A percentile compares a stretch with the other conserved stretches of the same genome.
Evolutionary conservation across 2,329 filamentous ascomycete genomes (phyloP).

Genomic region (Calycina marina): DNA sequence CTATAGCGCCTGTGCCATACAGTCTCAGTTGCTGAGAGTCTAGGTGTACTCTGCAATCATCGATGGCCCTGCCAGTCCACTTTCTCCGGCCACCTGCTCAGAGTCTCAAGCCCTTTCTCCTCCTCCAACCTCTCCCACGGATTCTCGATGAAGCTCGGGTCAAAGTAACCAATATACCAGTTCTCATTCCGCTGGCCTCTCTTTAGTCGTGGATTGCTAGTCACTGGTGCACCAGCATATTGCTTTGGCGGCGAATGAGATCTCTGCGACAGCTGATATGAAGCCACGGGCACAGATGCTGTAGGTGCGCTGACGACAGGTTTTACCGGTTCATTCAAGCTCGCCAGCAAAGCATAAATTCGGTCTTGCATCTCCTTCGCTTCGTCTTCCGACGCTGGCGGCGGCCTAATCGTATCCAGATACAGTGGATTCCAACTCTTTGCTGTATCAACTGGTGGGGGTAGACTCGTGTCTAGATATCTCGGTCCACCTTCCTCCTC

Average conservation of each 20-base stretch:
- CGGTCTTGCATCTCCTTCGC: conserved; percentile 13
- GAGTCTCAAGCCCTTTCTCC: conserved; percentile 27
- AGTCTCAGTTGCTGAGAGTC: too few species aligned
- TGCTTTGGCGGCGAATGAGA: conserved; percentile 6
- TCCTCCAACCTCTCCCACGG: conserved; percentile 51
- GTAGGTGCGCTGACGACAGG: neutral
- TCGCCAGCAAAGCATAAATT: conserved; percentile 11
- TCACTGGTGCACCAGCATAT: conserved; percentile 5
- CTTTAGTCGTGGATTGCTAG: conserved; percentile 9
- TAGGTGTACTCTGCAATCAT: neutral
- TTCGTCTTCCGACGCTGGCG: conserved; percentile 15
- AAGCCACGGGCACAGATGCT: neutral
- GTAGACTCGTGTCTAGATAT: conserved; percentile 15
- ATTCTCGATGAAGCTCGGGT: conserved; percentile 54
- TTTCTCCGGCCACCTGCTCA: conserved; percentile 31
- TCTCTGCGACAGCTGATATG: conserved; percentile 1
- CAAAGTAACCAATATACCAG: conserved; percentile 57
- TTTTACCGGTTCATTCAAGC: neutral
- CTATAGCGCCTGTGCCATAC: too few species aligned
- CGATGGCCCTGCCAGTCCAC: too few species aligned
- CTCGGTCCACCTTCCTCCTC: conserved; percentile 8
- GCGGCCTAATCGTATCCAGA: conserved; percentile 15
- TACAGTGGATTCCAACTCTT: conserved; percentile 10
- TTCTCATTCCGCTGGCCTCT: conserved; percentile 26
- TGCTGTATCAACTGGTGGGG: conserved; percentile 20